phyloP scores from a whole-genome alignment of 1,139 yeast species.

The Candida anutae region DNA sequence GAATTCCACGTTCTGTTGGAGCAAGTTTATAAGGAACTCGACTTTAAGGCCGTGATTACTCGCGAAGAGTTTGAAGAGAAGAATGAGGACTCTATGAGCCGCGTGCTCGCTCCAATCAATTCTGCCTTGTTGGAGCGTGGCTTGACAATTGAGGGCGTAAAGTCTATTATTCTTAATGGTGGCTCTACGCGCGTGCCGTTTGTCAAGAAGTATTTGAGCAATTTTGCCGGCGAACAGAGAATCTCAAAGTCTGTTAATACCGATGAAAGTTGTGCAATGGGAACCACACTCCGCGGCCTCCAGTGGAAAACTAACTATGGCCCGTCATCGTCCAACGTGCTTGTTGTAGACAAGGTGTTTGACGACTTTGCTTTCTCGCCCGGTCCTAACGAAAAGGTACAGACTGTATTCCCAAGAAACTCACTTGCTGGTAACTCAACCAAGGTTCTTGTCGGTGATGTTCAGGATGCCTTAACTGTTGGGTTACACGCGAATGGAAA shows the following conservation, averaged over 20 bases:
- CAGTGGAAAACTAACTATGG: slow-evolving; percentile 36
- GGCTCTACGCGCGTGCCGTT: slow-evolving; percentile 91
- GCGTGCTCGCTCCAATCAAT: slow-evolving; percentile 48
- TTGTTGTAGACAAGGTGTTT: slow-evolving; percentile 49
- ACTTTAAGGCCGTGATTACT: slow-evolving; percentile 57
- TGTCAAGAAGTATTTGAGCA: slow-evolving; percentile 53
- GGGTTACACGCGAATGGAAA: slow-evolving; percentile 50
- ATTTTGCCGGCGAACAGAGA: slow-evolving; percentile 51
- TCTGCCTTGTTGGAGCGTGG: slow-evolving; percentile 38
- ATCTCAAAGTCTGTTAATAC: slow-evolving; percentile 90
- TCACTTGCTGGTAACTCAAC: slow-evolving; percentile 21
- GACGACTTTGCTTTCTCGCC: slow-evolving; percentile 25
- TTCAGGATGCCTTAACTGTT: slow-evolving; percentile 26
- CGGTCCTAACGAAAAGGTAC: slow-evolving; percentile 25
- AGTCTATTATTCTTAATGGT: slow-evolving; percentile 77
- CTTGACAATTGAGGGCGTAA: slow-evolving; percentile 30
- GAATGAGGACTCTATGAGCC: slow-evolving; percentile 33
- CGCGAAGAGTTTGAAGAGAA: slow-evolving; percentile 73
- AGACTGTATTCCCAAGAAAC: slow-evolving; percentile 38
- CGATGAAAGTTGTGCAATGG: slow-evolving; percentile 90
- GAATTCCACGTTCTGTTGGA: slow-evolving; percentile 74
- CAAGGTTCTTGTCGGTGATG: slow-evolving; percentile 25
- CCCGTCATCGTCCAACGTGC: slow-evolving; percentile 51
- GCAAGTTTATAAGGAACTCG: slow-evolving; percentile 59
- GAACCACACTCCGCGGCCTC: slow-evolving; percentile 79